phyloP scores from a whole-genome alignment of 208 protist species.

The Trypanosoma rangeli region DNA sequence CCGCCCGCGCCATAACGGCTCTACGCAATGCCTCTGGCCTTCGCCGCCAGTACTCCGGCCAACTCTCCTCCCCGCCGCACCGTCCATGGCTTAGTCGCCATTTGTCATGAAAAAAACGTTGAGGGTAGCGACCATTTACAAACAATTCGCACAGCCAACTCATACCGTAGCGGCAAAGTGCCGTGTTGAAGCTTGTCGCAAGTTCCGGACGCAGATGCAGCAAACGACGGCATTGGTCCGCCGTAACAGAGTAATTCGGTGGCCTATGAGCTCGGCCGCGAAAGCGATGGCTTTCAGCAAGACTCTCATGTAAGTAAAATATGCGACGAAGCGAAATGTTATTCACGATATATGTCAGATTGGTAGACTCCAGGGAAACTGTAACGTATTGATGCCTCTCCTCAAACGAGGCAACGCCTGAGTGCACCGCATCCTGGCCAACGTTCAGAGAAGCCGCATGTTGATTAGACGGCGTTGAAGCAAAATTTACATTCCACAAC shows the following conservation, averaged over 20 bases:
- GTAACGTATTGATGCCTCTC: neutral
- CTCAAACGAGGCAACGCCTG: neutral
- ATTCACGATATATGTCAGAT: neutral
- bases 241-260: slow-evolving; percentile 33
- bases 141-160: slow-evolving; percentile 35
- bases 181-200: slow-evolving; percentile 26
- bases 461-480: no score
- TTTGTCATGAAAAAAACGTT: slow-evolving; percentile 22
- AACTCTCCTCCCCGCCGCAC: slow-evolving; percentile 22
- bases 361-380: neutral
- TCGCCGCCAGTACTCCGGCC: slow-evolving; percentile 8
- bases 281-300: slow-evolving; percentile 11
- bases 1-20: neutral
- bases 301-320: slow-evolving; percentile 24
- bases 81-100: slow-evolving; percentile 10
- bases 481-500: slow-evolving; percentile 6
- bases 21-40: neutral
- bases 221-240: slow-evolving; percentile 27
- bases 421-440: neutral
- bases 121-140: slow-evolving; percentile 16
- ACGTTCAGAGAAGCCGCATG: neutral
- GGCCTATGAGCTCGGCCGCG: slow-evolving; percentile 11
- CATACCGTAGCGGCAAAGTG: slow-evolving; percentile 32
- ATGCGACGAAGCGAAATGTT: slow-evolving; percentile 8
- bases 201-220: slow-evolving; percentile 13